Percentiles rank a stretch among this genome's conserved stretches.
These are phyloP conservation scores for Suhomyces sp. DNA, from an alignment of 805 yeast genomes.

Conservation along the genomic window DNA sequence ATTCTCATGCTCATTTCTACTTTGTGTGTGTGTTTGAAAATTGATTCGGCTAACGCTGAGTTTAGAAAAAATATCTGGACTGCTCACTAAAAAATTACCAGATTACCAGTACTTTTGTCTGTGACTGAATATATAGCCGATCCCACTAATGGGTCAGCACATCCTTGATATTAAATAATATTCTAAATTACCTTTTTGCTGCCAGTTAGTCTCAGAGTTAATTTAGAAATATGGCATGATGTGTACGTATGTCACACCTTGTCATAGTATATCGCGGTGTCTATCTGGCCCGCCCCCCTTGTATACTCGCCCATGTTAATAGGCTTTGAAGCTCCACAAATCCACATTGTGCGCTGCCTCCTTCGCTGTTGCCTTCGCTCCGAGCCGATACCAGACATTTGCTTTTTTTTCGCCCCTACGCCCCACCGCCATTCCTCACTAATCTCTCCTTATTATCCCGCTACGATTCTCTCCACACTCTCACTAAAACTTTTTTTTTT, in stretches of 20 bases:
- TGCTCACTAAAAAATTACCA: background rate
- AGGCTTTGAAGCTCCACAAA: background rate
- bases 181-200: background rate
- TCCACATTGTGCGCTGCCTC: background rate
- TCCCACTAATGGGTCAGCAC: background rate
- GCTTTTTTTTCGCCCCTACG: background rate
- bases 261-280: background rate
- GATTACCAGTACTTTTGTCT: background rate
- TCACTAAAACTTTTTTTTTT: background rate
- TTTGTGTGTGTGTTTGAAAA: conserved; percentile 3
- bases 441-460: background rate
- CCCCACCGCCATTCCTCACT: background rate
- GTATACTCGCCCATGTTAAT: background rate
- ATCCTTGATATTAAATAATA: background rate
- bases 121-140: background rate
- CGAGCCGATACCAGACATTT: background rate
- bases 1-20: background rate
- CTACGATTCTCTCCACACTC: background rate
- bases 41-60: conserved; percentile 1
- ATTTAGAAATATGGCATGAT: background rate
- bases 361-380: background rate
- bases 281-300: background rate
- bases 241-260: background rate
- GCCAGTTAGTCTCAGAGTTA: background rate
- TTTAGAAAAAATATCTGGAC: background rate